Evolutionary conservation across 257 asterid species (phyloP).

Genomic region (Solanum verrucosum): DNA sequence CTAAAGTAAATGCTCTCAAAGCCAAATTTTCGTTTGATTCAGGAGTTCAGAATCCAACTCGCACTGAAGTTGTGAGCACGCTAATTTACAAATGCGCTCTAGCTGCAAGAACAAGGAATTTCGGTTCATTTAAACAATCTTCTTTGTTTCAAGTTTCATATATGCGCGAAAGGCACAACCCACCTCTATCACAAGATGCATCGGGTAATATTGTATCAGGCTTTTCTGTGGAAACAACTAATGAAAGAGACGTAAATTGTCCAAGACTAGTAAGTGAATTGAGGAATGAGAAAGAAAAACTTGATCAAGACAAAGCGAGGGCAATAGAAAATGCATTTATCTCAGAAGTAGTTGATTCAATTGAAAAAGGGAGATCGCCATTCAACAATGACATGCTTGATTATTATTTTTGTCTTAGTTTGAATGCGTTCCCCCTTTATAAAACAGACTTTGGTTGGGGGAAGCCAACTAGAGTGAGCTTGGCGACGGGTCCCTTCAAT

Average conservation of each 20-base stretch:
- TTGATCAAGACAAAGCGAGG: background rate
- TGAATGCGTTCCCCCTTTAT: background rate
- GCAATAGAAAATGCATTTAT: background rate
- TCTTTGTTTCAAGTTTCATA: background rate
- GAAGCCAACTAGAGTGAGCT: background rate
- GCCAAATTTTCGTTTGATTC: background rate
- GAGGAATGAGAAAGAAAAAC: background rate
- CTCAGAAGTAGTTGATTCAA: background rate
- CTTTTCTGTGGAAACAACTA: background rate
- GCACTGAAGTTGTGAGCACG: background rate
- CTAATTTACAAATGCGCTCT: background rate
- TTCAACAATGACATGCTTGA: background rate
- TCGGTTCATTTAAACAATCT: background rate
- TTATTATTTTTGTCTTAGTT: background rate
- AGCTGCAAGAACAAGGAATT: background rate
- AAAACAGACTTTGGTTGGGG: slow-evolving; percentile 12
- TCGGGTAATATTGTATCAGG: background rate
- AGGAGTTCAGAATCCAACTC: background rate
- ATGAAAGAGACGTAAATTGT: background rate
- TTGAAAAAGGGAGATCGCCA: background rate
- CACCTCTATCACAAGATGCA: background rate
- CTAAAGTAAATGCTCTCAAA: background rate
- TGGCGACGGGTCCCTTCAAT: background rate
- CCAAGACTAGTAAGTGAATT: background rate
- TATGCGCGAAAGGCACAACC: background rate